Base-by-base conservation (phyloP, 2,329 filamentous ascomycete species). In the Coleophoma cylindrospora region DNA sequence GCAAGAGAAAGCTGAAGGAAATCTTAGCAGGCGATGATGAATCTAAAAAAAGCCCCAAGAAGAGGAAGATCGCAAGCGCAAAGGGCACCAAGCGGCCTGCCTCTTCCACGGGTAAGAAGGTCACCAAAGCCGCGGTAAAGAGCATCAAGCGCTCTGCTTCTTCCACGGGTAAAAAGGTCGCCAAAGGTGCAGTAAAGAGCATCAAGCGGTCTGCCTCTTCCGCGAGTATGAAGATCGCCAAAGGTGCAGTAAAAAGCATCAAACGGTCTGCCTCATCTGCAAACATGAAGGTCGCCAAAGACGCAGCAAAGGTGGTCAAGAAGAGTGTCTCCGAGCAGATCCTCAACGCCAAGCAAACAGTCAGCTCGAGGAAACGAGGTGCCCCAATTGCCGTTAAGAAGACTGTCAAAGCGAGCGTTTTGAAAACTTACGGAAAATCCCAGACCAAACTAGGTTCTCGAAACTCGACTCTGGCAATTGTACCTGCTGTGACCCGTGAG, bases 1-100 rank as follows among this genome's bases (percentile, higher is more conserved):
- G 74, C 44, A 83, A 83, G 68, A 70, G 79, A 52, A 83, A 83
- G 68, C 62, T 80, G 3, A 74, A 76, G 62, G 77, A 80, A 44
- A 61, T 78, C 8, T 64, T 78, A 4, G 74, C 70, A 19, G 58
- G 51, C 5, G 55, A 62, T 11, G 53, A 57, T 10, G 54, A 56
- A 21, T 53, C 59, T n/a, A 47, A 58, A 54, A 36, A 58, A 53
- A 49, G 57, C 59, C 33, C 63, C 17, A 76, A 72, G 64, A 79
- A 75, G 62, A 68, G 69, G 27, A 81, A 79, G 66, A 72, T 76
- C 33, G 68, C 69, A 55, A 58, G 64, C 11, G 56, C 70, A 0
- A 64, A 61, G 3, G 67, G 68, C 27, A 27, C 9, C 27, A 27
- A 27, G 9, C 27, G 27, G 27, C 9, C 64, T 3, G 51, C 67